These are phyloP conservation scores for Alnus glutinosa DNA, from an alignment of 306 rosid species.

Conservation along the genomic window DNA sequence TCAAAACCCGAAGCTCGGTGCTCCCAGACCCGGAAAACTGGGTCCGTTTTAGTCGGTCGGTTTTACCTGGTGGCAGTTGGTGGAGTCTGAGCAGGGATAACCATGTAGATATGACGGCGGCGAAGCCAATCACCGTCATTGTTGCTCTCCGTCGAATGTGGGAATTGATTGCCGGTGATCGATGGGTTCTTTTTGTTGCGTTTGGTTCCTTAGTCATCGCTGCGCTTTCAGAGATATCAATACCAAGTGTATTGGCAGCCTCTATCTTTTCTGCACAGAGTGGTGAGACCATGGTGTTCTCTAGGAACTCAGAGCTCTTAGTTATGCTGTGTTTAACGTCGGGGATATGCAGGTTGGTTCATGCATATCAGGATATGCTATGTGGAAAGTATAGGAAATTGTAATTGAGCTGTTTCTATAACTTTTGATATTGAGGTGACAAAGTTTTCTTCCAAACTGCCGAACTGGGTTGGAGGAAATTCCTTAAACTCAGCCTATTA, in stretches of 20 bases:
- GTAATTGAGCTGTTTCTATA: conserved; percentile 1
- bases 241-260: conserved; percentile 65
- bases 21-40: conserved; percentile 16
- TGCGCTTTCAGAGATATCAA: conserved; percentile 72
- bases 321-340: conserved; percentile 60
- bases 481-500: too few species aligned
- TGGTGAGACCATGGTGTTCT: conserved; percentile 50
- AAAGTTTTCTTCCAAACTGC: too few species aligned
- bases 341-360: conserved; percentile 70
- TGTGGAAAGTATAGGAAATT: background rate
- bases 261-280: conserved; percentile 74
- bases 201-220: conserved; percentile 45
- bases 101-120: conserved; percentile 27
- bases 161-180: conserved; percentile 50
- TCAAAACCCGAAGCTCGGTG: conserved; percentile 4
- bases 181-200: conserved; percentile 45
- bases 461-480: too few species aligned
- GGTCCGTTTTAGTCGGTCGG: conserved; percentile 13
- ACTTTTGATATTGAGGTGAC: background rate
- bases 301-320: conserved; percentile 48
- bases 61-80: conserved; percentile 45
- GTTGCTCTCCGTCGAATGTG: conserved; percentile 58
- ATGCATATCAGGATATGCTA: background rate
- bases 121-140: conserved; percentile 35
- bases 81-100: conserved; percentile 46